Evolutionary conservation across 768 basidiomycete genomes (phyloP), one percentile per base, ranked within the genome.

Genomic region (Hypholoma fasciculare): DNA sequence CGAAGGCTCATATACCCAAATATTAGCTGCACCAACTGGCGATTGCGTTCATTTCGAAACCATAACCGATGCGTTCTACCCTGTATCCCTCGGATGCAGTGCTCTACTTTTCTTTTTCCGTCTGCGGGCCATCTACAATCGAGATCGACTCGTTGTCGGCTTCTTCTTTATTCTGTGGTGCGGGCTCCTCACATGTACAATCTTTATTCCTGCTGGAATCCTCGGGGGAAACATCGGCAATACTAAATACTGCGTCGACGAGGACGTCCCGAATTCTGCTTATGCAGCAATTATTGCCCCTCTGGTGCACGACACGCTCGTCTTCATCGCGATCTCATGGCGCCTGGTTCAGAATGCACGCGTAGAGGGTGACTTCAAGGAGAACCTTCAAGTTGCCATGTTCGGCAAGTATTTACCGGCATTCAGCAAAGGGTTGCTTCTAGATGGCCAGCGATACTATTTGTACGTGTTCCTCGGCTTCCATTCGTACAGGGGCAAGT

Each of bases 391-490:
- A 26, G 60, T 51, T 17, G 40, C 47, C 1, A 23, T 70, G 23
- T 52, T 65, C 26, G 67, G 68, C 4, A 52, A 50, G 17, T 60
- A 62, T 53, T 38, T 71, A 5, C 69, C 72, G 1, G 54, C 52
- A 4, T 66, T 70, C 14, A 65, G 67, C 4, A 62, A 60, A 23
- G 54, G 61, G 11, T 49, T 72, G 0, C 50, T 71, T 11, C 61
- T 62, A 26, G 70, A 69, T n/a, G 71, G 71, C 1, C 71, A 70
- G 57, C 54, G 60, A 14, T 74, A 72, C 49, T 72, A 72, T 57
- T 38, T 70, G 72, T 72, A 48, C 26, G 69, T 64, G 17, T 46
- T n/a, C 17, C 4, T 12, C 23, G 9, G 11, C 23, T 11, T 19
- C 9, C 23, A 17, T 46, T 46, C 8, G 9, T 23, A 20, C 23